These are phyloP conservation scores for Hyaloscypha variabilis DNA, from an alignment of 495 filamentous ascomycete species.

Conservation along the genomic window DNA sequence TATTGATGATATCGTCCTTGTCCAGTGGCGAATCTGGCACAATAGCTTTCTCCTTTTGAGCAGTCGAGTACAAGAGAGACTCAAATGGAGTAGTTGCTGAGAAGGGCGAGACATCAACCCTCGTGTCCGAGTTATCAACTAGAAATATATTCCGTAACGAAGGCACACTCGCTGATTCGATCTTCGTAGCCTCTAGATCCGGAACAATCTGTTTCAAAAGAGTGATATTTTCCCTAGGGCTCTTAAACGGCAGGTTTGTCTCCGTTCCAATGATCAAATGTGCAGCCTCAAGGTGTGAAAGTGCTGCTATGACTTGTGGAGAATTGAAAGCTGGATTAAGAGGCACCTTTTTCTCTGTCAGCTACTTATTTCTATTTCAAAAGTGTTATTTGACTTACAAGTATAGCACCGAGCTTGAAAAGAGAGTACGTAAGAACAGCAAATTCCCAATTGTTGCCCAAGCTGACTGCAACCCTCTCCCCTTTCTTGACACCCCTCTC, in stretches of 20 bases:
- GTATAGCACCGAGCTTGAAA: conserved; percentile 89
- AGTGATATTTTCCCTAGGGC: conserved; percentile 68
- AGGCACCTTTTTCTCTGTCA: conserved; percentile 60
- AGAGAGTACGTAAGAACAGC: conserved; percentile 82
- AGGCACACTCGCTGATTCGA: conserved; percentile 68
- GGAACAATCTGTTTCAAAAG: conserved; percentile 68
- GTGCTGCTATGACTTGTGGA: conserved; percentile 73
- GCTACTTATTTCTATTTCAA: neutral
- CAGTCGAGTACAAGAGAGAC: conserved; percentile 9
- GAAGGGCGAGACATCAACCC: conserved; percentile 49
- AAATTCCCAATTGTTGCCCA: conserved; percentile 86
- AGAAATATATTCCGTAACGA: conserved; percentile 71
- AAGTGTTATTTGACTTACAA: conserved; percentile 53
- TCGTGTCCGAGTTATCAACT: conserved; percentile 75
- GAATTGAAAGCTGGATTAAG: conserved; percentile 91
- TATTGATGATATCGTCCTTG: conserved; percentile 80
- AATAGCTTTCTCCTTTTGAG: conserved; percentile 23
- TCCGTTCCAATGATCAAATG: conserved; percentile 84
- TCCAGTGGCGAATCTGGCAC: conserved; percentile 53
- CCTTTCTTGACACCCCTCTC: conserved; percentile 80
- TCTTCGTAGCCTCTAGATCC: conserved; percentile 51
- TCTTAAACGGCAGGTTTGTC: conserved; percentile 82
- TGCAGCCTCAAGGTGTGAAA: conserved; percentile 73
- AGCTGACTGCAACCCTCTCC: conserved; percentile 80
- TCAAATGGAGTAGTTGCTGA: conserved; percentile 22